These are phyloP conservation scores for Brassica rapa DNA, from an alignment of 345 rosid species.

Conservation along the genomic window DNA sequence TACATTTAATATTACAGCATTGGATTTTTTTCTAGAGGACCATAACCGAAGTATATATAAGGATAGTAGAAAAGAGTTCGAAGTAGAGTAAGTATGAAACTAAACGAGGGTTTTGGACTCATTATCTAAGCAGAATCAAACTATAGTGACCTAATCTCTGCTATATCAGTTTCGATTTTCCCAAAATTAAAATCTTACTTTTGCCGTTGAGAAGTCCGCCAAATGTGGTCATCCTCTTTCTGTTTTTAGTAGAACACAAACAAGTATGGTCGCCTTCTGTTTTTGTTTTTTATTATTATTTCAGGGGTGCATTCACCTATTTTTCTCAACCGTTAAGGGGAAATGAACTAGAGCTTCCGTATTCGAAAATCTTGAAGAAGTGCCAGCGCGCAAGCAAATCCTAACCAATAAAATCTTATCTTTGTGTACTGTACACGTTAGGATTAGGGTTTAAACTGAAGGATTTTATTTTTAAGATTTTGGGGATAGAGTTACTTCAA, in stretches of 20 bases:
- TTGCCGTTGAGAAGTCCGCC: conserved; percentile 13
- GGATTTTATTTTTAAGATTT: neutral
- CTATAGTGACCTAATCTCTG: neutral
- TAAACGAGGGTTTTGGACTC: neutral
- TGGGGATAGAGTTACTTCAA: neutral
- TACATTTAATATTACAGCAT: too few species aligned
- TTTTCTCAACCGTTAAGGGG: neutral
- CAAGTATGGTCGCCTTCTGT: neutral
- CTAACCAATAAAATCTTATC: neutral
- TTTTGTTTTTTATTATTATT: neutral
- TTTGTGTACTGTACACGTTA: neutral
- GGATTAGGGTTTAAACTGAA: neutral
- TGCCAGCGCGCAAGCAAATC: neutral
- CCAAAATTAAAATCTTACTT: neutral
- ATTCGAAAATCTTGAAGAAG: neutral
- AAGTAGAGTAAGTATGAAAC: too few species aligned
- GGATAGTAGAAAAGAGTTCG: neutral
- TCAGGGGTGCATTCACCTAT: neutral
- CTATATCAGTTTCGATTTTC: neutral
- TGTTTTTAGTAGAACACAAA: neutral
- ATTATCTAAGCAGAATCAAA: conserved; percentile 1
- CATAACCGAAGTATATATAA: too few species aligned
- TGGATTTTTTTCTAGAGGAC: too few species aligned
- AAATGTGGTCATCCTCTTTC: neutral
- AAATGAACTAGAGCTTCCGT: neutral